These are phyloP conservation scores for Scheffersomyces amazonensis DNA, from an alignment of 805 yeast genomes.

Conservation along the genomic window DNA sequence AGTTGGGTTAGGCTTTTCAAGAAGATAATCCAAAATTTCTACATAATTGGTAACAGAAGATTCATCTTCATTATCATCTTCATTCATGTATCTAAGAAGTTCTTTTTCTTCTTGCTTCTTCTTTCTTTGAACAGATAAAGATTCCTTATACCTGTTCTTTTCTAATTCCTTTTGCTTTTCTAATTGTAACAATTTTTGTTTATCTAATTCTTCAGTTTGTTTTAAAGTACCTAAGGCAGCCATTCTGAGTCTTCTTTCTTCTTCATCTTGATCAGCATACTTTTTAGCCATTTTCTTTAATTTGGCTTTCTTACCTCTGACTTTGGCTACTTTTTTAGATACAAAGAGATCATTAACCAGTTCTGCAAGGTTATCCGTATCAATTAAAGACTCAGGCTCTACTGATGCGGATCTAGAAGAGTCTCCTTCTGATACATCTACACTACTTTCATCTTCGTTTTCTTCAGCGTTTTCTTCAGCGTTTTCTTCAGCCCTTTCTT, in stretches of 20 bases:
- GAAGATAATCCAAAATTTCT: slow-evolving; percentile 44
- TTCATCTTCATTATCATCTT: slow-evolving; percentile 31
- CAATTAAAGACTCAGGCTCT: not conserved
- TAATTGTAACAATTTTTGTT: slow-evolving; percentile 10
- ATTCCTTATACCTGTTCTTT: slow-evolving; percentile 22
- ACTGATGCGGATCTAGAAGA: not conserved
- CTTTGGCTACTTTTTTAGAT: slow-evolving; percentile 32
- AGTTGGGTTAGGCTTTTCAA: slow-evolving; percentile 41
- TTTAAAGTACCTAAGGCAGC: slow-evolving; percentile 82
- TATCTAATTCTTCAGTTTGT: slow-evolving; percentile 36
- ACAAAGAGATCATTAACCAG: not conserved
- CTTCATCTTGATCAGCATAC: slow-evolving; percentile 90
- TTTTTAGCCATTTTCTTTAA: slow-evolving; percentile 78
- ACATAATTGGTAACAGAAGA: slow-evolving; percentile 29
- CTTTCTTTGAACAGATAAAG: slow-evolving; percentile 36
- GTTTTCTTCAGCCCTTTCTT: slow-evolving; percentile 3
- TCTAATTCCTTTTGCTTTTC: slow-evolving; percentile 13
- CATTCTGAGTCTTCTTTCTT: slow-evolving; percentile 73
- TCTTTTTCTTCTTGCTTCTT: slow-evolving; percentile 45
- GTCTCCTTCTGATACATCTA: not conserved
- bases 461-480: not conserved
- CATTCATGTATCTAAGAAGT: slow-evolving; percentile 40
- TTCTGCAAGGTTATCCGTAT: not conserved
- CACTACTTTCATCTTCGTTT: too few relatives aligned
- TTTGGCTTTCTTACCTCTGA: slow-evolving; percentile 85